These are phyloP conservation scores for Blastobotrys peoriensis DNA, from an alignment of 805 yeast genomes.

Conservation along the genomic window DNA sequence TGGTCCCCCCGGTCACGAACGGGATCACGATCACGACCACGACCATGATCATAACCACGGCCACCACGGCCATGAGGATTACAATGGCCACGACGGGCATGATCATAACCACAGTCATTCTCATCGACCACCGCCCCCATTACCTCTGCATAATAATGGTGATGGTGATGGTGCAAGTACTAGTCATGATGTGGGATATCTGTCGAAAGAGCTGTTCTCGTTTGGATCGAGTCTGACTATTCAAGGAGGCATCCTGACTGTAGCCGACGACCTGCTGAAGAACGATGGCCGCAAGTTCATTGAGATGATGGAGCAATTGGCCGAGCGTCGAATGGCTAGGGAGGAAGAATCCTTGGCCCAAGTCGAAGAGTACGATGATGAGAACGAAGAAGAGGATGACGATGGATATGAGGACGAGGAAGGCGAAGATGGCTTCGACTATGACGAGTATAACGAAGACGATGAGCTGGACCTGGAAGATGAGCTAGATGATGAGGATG, in stretches of 20 bases:
- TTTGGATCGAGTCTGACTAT: conserved; percentile 29
- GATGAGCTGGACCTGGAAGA: conserved; percentile 37
- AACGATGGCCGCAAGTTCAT: conserved; percentile 75
- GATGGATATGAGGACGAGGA: conserved; percentile 31
- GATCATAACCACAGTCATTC: conserved; percentile 10
- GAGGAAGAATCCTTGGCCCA: conserved; percentile 26
- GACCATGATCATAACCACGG: conserved; percentile 8
- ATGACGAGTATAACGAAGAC: conserved; percentile 29
- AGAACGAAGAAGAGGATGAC: conserved; percentile 28
- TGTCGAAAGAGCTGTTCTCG: conserved; percentile 20
- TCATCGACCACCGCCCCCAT: conserved; percentile 9
- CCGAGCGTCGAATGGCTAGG: conserved; percentile 43
- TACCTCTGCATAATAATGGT: conserved; percentile 8
- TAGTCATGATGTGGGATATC: conserved; percentile 2
- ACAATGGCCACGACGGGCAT: too few species aligned
- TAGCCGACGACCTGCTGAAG: conserved; percentile 74
- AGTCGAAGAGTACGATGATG: conserved; percentile 22
- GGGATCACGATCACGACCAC: conserved; percentile 4
- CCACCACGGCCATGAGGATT: conserved; percentile 15
- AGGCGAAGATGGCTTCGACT: conserved; percentile 27
- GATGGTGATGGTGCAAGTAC: conserved; percentile 11
- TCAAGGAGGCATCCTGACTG: conserved; percentile 43
- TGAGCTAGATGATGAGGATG: conserved; percentile 36
- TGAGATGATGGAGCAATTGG: conserved; percentile 72
- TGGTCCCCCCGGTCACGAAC: conserved; percentile 4